A percentile compares a stretch with the other conserved stretches of the same genome.
phyloP scores from a whole-genome alignment of 306 rosid species.

The Trichosanthes cucumerina region DNA sequence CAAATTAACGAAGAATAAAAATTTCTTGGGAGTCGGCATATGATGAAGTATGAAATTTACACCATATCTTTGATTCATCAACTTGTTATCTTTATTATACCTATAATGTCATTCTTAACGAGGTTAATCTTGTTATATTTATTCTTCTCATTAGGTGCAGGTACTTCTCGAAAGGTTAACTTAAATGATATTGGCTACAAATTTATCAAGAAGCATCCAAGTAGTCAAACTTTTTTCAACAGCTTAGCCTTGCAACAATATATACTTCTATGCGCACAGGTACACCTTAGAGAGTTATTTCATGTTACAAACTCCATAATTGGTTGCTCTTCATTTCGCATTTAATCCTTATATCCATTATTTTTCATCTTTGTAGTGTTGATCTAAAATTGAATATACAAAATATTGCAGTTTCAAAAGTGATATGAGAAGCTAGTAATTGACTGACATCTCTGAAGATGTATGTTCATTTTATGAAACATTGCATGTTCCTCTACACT shows the following conservation, averaged over 20 bases:
- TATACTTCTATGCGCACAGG: constrained; percentile 86
- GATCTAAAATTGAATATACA: not conserved
- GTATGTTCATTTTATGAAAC: not conserved
- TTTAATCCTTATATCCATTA: not conserved
- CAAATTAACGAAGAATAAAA: not conserved
- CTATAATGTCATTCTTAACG: not conserved
- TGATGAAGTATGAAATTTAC: not conserved
- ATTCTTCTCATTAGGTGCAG: constrained; percentile 25
- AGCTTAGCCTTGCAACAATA: constrained; percentile 76
- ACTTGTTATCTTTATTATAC: not conserved
- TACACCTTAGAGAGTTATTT: constrained; percentile 14
- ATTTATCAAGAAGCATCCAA: constrained; percentile 40
- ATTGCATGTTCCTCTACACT: not conserved
- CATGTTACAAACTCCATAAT: not conserved
- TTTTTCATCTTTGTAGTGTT: not conserved
- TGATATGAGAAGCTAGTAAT: not conserved
- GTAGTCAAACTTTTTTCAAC: constrained; percentile 50
- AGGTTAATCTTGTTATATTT: constrained; percentile 7
- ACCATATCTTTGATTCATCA: not conserved
- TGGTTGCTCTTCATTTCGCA: not conserved
- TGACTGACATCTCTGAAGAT: not conserved
- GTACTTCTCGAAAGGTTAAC: constrained; percentile 23
- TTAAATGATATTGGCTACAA: constrained; percentile 42
- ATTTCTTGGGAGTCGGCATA: not conserved
- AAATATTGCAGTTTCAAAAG: not conserved